Evolutionary conservation across 2,329 filamentous ascomycete species (phyloP).

Genomic region (Dactylonectria macrodidyma): DNA sequence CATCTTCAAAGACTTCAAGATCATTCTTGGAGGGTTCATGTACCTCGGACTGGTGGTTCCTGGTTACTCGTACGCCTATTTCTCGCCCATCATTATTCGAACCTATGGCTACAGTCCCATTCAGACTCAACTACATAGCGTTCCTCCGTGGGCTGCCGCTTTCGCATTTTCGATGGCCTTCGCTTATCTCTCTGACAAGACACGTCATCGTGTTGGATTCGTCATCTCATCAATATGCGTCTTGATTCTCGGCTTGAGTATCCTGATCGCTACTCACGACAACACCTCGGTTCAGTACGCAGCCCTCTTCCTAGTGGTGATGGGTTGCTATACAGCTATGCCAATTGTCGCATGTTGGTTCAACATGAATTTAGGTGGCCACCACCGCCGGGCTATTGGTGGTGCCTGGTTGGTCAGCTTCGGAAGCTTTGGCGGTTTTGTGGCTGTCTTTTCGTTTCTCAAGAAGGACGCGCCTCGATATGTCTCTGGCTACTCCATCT

Average conservation of each 20-base stretch:
- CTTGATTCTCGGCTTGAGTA: slow-evolving; percentile 80
- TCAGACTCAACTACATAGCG: slow-evolving; percentile 70
- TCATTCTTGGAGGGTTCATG: slow-evolving; percentile 83
- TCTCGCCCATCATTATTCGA: slow-evolving; percentile 79
- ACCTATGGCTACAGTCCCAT: slow-evolving; percentile 75
- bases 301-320: slow-evolving; percentile 85
- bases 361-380: slow-evolving; percentile 83
- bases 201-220: slow-evolving; percentile 82
- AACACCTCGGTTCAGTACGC: slow-evolving; percentile 79
- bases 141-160: slow-evolving; percentile 75
- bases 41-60: slow-evolving; percentile 86
- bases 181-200: slow-evolving; percentile 79
- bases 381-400: slow-evolving; percentile 80
- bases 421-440: slow-evolving; percentile 85
- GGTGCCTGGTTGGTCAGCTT: slow-evolving; percentile 85
- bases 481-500: slow-evolving; percentile 82
- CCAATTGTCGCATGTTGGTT: slow-evolving; percentile 89
- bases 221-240: slow-evolving; percentile 78
- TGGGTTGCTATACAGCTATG: slow-evolving; percentile 89
- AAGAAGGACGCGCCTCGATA: slow-evolving; percentile 78
- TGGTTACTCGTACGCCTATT: slow-evolving; percentile 84
- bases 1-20: slow-evolving; percentile 81
- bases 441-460: slow-evolving; percentile 81
- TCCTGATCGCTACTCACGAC: slow-evolving; percentile 80
- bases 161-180: slow-evolving; percentile 85